Percentiles rank a stretch among this genome's conserved stretches.
Conservation (phyloP, 163 green algal genomes). For the Prototheca cutis region DNA sequence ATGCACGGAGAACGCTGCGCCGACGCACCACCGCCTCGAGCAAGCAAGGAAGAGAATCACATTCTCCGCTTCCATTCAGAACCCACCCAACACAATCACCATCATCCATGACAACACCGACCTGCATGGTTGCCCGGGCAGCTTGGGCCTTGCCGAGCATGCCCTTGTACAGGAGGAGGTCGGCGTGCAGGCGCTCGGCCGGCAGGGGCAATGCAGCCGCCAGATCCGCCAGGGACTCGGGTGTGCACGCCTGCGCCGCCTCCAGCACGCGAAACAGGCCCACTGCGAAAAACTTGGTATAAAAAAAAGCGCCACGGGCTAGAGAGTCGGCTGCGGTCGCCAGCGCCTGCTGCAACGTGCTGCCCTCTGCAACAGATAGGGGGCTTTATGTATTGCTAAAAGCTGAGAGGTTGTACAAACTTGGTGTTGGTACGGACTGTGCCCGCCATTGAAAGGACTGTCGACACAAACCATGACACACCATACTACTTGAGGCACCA, state of each 20-base stretch:
- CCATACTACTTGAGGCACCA: too few relatives aligned
- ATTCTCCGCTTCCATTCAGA: background rate
- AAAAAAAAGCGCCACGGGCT: slow-evolving; percentile 15
- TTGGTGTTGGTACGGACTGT: too few relatives aligned
- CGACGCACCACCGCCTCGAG: too few relatives aligned
- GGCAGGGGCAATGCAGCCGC: slow-evolving; percentile 52
- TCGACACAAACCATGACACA: too few relatives aligned
- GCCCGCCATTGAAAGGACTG: too few relatives aligned
- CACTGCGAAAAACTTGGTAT: slow-evolving; percentile 35
- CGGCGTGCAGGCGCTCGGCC: slow-evolving; percentile 48
- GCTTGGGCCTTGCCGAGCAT: slow-evolving; percentile 65
- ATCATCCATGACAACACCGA: background rate
- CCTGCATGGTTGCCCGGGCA: slow-evolving; percentile 71
- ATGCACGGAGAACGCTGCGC: too few relatives aligned
- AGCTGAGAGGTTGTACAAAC: too few relatives aligned
- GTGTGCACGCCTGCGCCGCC: slow-evolving; percentile 37
- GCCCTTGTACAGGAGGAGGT: slow-evolving; percentile 74
- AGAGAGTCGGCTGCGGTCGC: slow-evolving; percentile 13
- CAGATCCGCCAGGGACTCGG: slow-evolving; percentile 62
- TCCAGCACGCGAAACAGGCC: slow-evolving; percentile 50
- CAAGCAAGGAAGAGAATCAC: background rate
- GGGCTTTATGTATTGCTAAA: too few relatives aligned
- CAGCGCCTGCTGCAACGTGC: slow-evolving; percentile 19
- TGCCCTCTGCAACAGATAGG: slow-evolving; percentile 3
- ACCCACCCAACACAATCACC: background rate